These are phyloP conservation scores for Plasmodium inui DNA, from an alignment of 169 alveolate genomes.

Conservation along the genomic window DNA sequence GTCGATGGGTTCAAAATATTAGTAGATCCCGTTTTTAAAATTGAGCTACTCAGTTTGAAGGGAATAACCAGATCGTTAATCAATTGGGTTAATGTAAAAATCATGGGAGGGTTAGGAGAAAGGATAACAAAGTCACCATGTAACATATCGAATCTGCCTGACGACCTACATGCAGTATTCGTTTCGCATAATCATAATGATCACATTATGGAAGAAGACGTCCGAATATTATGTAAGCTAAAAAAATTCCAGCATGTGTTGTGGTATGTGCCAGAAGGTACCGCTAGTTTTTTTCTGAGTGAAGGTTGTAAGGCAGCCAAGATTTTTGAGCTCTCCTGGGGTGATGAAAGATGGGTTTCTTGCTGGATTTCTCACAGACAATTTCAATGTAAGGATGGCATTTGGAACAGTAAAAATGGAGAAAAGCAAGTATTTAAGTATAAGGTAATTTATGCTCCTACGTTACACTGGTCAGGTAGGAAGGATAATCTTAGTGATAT, in stretches of 20 bases:
- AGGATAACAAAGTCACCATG: conserved; percentile 54
- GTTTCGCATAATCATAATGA: conserved; percentile 72
- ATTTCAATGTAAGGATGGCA: conserved; percentile 58
- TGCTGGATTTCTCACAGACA: conserved; percentile 49
- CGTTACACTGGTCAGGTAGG: conserved; percentile 70
- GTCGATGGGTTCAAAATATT: conserved; percentile 54
- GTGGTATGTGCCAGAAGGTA: conserved; percentile 73
- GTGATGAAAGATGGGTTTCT: conserved; percentile 71
- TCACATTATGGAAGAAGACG: conserved; percentile 71
- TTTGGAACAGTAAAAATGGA: conserved; percentile 53
- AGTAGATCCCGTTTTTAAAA: conserved; percentile 70
- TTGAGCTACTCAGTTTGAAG: conserved; percentile 47
- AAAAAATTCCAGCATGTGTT: conserved; percentile 58
- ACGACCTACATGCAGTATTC: conserved; percentile 64
- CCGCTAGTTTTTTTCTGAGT: conserved; percentile 23
- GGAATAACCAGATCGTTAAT: conserved; percentile 49
- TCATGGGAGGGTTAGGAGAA: conserved; percentile 70
- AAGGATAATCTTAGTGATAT: conserved; percentile 41
- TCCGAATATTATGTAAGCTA: conserved; percentile 38
- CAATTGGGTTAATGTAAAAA: conserved; percentile 50
- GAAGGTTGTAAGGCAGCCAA: conserved; percentile 65
- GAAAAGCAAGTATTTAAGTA: conserved; percentile 30
- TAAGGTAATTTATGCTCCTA: conserved; percentile 58
- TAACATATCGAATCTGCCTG: conserved; percentile 37
- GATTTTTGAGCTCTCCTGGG: conserved; percentile 63